Conservation (phyloP, 768 basidiomycete species). For the Boletus coccyginus region DNA sequence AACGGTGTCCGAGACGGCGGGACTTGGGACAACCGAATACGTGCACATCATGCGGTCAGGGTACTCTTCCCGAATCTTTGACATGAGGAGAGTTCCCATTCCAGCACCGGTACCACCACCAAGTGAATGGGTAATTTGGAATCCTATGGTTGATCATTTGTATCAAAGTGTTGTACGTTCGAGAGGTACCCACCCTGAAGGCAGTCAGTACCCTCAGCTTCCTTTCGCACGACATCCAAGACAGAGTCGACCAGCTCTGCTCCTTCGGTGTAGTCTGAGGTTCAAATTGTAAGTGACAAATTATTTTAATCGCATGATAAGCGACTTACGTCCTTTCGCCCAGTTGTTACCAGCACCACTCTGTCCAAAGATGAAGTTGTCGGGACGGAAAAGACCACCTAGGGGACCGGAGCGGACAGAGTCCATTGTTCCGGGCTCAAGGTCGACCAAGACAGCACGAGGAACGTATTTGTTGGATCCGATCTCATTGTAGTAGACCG, state of each 20-base stretch:
- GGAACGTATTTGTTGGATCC: slow-evolving; percentile 97
- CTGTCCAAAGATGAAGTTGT: slow-evolving; percentile 98
- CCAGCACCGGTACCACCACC: slow-evolving; percentile 99
- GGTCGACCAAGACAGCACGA: slow-evolving; percentile 94
- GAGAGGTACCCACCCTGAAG: slow-evolving; percentile 76
- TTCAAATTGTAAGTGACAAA: not conserved
- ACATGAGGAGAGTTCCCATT: slow-evolving; percentile 99
- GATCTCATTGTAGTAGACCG: slow-evolving; percentile 97
- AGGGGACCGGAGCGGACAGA: slow-evolving; percentile 88
- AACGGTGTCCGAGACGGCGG: slow-evolving; percentile 98
- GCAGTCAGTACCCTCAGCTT: slow-evolving; percentile 96
- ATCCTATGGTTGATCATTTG: slow-evolving; percentile 49
- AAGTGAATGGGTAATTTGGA: slow-evolving; percentile 98
- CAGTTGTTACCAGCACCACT: slow-evolving; percentile 99
- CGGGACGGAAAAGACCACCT: slow-evolving; percentile 91
- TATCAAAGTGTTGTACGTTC: not conserved
- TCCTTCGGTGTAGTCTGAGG: slow-evolving; percentile 80
- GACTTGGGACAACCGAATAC: slow-evolving; percentile 96
- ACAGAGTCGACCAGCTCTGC: slow-evolving; percentile 99
- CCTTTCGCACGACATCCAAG: slow-evolving; percentile 97
- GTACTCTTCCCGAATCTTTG: slow-evolving; percentile 98
- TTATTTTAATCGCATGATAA: not conserved
- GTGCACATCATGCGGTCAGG: slow-evolving; percentile 99
- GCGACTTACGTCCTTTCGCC: slow-evolving; percentile 95
- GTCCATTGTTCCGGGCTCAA: slow-evolving; percentile 97